Evolutionary conservation across 805 yeast genomes (phyloP).

Genomic region (Ogataea degrootiae): DNA sequence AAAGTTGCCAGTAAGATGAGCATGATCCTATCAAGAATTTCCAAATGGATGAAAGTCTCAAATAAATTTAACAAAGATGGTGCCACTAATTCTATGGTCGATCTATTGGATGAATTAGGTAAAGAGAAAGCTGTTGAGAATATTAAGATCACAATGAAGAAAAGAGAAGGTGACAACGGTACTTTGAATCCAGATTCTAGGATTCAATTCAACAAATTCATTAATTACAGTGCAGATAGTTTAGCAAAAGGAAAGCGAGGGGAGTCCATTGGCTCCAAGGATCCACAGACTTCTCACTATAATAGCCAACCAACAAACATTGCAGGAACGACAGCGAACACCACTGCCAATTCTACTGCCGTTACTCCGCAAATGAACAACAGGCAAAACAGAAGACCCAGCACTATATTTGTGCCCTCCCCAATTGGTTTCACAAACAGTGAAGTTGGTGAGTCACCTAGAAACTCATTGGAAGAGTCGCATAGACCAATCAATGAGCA

Average conservation of each 20-base stretch:
- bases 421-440: constrained; percentile 28
- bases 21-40: constrained; percentile 30
- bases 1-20: constrained; percentile 33
- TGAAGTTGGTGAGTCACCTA: constrained; percentile 12
- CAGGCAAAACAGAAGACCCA: constrained; percentile 3
- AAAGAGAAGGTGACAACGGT: constrained; percentile 25
- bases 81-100: constrained; percentile 52
- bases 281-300: neutral
- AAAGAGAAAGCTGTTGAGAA: constrained; percentile 41
- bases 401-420: constrained; percentile 23
- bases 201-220: constrained; percentile 26
- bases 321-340: neutral
- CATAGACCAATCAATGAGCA: constrained; percentile 1
- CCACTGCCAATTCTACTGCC: neutral
- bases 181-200: constrained; percentile 24
- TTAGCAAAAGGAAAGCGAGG: constrained; percentile 7
- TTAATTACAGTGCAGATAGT: constrained; percentile 22
- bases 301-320: neutral
- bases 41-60: constrained; percentile 36
- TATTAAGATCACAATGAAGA: constrained; percentile 23
- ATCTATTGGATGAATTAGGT: constrained; percentile 49
- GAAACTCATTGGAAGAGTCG: constrained; percentile 1
- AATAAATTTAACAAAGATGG: constrained; percentile 39
- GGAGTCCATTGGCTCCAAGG: neutral
- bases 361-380: neutral